Evolutionary conservation across 768 basidiomycete species (phyloP).

Genomic region (Rhodotorula taiwanensis): DNA sequence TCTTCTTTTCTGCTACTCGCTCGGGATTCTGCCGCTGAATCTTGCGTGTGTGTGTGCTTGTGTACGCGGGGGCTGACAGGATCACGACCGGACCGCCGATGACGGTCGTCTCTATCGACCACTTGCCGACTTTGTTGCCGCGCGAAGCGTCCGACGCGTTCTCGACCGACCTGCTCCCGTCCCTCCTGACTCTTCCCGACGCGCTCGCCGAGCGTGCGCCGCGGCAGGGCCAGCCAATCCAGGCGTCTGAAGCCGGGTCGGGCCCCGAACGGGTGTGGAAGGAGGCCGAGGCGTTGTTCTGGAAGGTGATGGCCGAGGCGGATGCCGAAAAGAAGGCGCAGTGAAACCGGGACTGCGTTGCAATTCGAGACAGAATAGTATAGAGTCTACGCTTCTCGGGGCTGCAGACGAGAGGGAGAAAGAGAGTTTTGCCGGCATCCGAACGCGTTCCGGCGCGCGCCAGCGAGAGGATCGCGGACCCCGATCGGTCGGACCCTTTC

Average conservation of each 20-base stretch:
- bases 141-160: slow-evolving; percentile 97
- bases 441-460: too few relatives aligned
- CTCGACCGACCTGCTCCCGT: slow-evolving; percentile 75
- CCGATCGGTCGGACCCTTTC: too few relatives aligned
- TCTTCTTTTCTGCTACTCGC: neutral
- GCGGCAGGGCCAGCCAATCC: slow-evolving; percentile 22
- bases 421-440: too few relatives aligned
- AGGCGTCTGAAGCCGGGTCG: slow-evolving; percentile 8
- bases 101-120: slow-evolving; percentile 90
- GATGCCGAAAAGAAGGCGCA: slow-evolving; percentile 1
- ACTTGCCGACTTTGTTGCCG: slow-evolving; percentile 88
- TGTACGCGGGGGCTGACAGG: too few relatives aligned
- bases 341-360: neutral
- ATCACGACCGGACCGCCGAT: slow-evolving; percentile 62
- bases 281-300: slow-evolving; percentile 77
- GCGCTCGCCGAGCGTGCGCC: slow-evolving; percentile 20
- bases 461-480: too few relatives aligned
- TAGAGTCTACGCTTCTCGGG: neutral
- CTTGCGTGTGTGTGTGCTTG: too few relatives aligned
- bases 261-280: slow-evolving; percentile 73
- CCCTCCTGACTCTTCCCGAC: slow-evolving; percentile 64
- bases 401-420: neutral
- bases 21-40: neutral
- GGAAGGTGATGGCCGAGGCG: slow-evolving; percentile 54
- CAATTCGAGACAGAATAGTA: neutral